Percentiles rank a stretch among this genome's conserved stretches.
phyloP scores from a whole-genome alignment of 768 basidiomycete genomes.

The Cyclocybe aegerita region DNA sequence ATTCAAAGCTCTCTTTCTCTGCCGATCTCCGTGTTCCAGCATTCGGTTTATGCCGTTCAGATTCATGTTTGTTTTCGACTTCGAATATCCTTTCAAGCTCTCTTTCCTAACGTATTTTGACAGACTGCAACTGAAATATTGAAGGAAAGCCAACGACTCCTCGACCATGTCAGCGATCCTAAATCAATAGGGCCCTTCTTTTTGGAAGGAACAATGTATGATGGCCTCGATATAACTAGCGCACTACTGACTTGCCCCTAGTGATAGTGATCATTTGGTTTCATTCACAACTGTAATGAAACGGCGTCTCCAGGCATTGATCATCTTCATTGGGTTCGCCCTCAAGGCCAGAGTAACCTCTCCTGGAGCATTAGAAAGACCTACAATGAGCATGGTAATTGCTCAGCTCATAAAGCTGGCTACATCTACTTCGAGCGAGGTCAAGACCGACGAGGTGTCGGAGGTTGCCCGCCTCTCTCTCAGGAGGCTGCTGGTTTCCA shows the following conservation, averaged over 20 bases:
- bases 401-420: slow-evolving; percentile 49
- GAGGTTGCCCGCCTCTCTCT: slow-evolving; percentile 50
- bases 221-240: neutral
- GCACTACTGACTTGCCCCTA: slow-evolving; percentile 19
- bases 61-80: slow-evolving; percentile 43
- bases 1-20: slow-evolving; percentile 58
- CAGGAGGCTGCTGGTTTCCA: slow-evolving; percentile 53
- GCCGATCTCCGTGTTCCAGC: slow-evolving; percentile 65
- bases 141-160: slow-evolving; percentile 62
- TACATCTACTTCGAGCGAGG: slow-evolving; percentile 29
- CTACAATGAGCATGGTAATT: slow-evolving; percentile 41
- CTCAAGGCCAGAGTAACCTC: slow-evolving; percentile 34
- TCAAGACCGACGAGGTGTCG: slow-evolving; percentile 43
- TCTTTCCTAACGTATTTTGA: slow-evolving; percentile 5
- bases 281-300: slow-evolving; percentile 44
- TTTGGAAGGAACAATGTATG: slow-evolving; percentile 58
- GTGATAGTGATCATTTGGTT: slow-evolving; percentile 59
- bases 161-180: slow-evolving; percentile 38
- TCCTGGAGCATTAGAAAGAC: slow-evolving; percentile 15
- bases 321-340: slow-evolving; percentile 61
- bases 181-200: slow-evolving; percentile 42
- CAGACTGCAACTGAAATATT: slow-evolving; percentile 67
- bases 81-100: neutral
- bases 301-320: slow-evolving; percentile 66
- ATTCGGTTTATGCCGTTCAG: slow-evolving; percentile 46